Base-by-base conservation (phyloP, 208 protist genomes). In the Leishmania aethiopica region DNA sequence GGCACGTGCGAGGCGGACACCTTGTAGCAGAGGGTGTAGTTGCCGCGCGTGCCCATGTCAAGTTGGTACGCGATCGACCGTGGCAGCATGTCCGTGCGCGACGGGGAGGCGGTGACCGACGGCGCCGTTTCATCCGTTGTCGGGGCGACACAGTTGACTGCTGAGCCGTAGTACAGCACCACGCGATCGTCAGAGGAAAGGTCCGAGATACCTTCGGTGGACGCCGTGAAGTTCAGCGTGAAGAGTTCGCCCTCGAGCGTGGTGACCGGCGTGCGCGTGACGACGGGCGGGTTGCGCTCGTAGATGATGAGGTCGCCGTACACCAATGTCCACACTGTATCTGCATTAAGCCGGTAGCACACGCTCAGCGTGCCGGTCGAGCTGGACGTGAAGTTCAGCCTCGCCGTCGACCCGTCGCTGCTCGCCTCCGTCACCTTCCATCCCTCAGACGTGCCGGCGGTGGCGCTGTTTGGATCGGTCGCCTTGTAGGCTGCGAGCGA, bases 291-390 rank as follows among this genome's bases (percentile, higher is more conserved):
- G 80, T 93, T 88, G 74, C 90, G 90, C 55, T 87, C 78, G 57
- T 77, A 62, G 82, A 98, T 91, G 72, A 77, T 79, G 40, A 98
- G 90, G 85, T 92, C 81, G 51, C 84, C 78, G 86, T 98, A 96
- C 60, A 98, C 92, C n/a, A 95, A 84, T 40, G 95, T 98, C 94
- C 95, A 98, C 59, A 97, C 93, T 60, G 87, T 89, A 75, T 98
- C 95, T 28, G 78, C 74, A 40, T 84, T 86, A 35, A 97, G 90
- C 17, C 88, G 87, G 86, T 98, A 98, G 79, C 95, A 98, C 78
- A 98, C 93, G 76, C 90, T 96, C 83, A 88, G 97, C 6, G 49
- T 88, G 8, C 92, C 95, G 13, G 70, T 87, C 19, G 53, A 77
- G 13, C n/a, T 88, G 13, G 90, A 83, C 55, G 85, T 94, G 78